These are phyloP conservation scores for Wickerhamomyces queroliae DNA, from an alignment of 805 yeast species.

Conservation along the genomic window DNA sequence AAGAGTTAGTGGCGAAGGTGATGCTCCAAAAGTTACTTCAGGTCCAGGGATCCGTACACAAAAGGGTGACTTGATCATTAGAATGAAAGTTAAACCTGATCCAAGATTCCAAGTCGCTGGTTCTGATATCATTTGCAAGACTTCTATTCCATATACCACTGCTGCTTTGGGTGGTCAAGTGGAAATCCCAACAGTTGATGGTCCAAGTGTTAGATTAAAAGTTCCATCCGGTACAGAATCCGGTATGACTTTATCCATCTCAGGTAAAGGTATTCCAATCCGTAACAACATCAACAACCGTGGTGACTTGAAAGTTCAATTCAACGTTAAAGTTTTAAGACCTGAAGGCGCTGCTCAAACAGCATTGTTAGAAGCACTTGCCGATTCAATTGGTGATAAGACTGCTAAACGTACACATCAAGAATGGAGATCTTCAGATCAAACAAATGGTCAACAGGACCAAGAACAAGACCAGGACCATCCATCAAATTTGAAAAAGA, in stretches of 20 bases:
- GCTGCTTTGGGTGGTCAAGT: slow-evolving; percentile 94
- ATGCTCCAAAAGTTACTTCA: slow-evolving; percentile 72
- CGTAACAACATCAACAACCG: slow-evolving; percentile 45
- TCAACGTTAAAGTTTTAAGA: slow-evolving; percentile 63
- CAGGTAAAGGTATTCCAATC: slow-evolving; percentile 84
- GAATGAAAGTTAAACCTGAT: slow-evolving; percentile 76
- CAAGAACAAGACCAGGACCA: slow-evolving; percentile 21
- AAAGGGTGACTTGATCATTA: slow-evolving; percentile 85
- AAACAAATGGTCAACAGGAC: not conserved
- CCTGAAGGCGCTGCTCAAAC: slow-evolving; percentile 83
- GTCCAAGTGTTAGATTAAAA: slow-evolving; percentile 66
- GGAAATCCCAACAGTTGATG: slow-evolving; percentile 87
- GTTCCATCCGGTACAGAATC: slow-evolving; percentile 81
- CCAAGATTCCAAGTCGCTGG: slow-evolving; percentile 61
- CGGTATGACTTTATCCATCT: slow-evolving; percentile 67
- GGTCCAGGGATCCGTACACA: slow-evolving; percentile 62
- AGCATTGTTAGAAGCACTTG: slow-evolving; percentile 88
- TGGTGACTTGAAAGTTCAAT: slow-evolving; percentile 76
- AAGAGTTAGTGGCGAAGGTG: slow-evolving; percentile 85
- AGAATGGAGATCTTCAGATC: slow-evolving; percentile 11
- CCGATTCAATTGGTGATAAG: slow-evolving; percentile 80
- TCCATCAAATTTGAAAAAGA: slow-evolving; percentile 44
- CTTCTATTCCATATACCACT: slow-evolving; percentile 84
- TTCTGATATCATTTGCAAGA: slow-evolving; percentile 57
- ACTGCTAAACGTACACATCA: slow-evolving; percentile 58